Evolutionary conservation across 2,329 filamentous ascomycete genomes (phyloP), one percentile per base, ranked within the genome.

Genomic region (Nemania bipapillata): DNA sequence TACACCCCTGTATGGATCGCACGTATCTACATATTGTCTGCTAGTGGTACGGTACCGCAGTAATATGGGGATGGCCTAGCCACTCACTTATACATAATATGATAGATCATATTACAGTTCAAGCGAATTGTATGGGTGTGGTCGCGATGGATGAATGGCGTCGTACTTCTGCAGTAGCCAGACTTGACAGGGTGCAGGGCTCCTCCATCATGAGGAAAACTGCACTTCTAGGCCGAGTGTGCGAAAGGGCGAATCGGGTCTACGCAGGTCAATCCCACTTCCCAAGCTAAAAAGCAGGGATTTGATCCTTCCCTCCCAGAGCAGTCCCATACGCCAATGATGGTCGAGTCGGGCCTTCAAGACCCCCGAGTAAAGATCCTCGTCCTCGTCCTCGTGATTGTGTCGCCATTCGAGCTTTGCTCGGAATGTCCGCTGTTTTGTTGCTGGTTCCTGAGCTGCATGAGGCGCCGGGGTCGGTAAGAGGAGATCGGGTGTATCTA

Each of bases 221-320:
- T 94, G 92, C 52, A 96, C 84, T 81, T 95, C 92, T 64, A 96
- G 80, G 12, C 92, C 92, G 65, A 96, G 83, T 4, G 88, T 91
- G 70, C 91, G 87, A 76, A 96, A 91, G 45, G 93, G 91, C 76
- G 92, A 90, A 78, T 94, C 92, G 71, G 89, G 84, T 75, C 88
- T 89, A 76, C 89, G 89, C 76, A 96, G 85, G 77, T 97, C 94
- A 63, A 99, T 89, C 58, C 90, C 92, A 65, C 93, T 93, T 9
- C 96, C 96, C 49, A 97, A 85, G 74, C 93, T 97, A 79, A 98
- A 96, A 65, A 99, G 86, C 67, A 99, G 83, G 73, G 97, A 95
- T 83, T 98, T 97, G 68, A 96, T 88, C 63, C 94, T 87, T 1
- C 95, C 94, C 79, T 98, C 95, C 95, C 96, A 99, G 24, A 98